Evolutionary conservation across 345 rosid genomes (phyloP).

Genomic region (Gossypium herbaceum): DNA sequence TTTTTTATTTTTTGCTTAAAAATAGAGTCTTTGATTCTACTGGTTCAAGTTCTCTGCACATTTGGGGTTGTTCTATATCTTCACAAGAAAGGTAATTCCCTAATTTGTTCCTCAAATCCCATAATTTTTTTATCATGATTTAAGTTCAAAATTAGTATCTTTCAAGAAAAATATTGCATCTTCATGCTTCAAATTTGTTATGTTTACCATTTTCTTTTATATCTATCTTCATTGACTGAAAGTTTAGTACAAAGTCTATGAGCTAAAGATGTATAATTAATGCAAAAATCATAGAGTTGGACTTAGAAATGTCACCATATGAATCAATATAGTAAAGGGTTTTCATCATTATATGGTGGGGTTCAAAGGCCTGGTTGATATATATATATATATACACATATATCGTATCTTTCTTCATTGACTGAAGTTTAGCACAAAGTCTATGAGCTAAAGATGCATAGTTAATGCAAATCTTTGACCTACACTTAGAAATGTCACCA

Average conservation of each 20-base stretch:
- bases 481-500: background rate
- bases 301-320: too few species aligned
- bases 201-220: too few species aligned
- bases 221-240: too few species aligned
- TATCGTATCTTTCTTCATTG: background rate
- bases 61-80: background rate
- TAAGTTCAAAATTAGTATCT: background rate
- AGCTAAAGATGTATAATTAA: too few species aligned
- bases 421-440: background rate
- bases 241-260: too few species aligned
- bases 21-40: background rate
- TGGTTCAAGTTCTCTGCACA: slow-evolving; percentile 6
- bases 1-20: too few species aligned
- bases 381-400: background rate
- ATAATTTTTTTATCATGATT: background rate
- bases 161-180: background rate
- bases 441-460: background rate
- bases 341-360: background rate
- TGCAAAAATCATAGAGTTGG: too few species aligned
- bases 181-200: background rate
- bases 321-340: too few species aligned
- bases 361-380: background rate
- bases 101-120: background rate
- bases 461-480: background rate
- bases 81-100: background rate